A percentile compares a stretch with the other conserved stretches of the same genome.
These are phyloP conservation scores for Brettanomyces anomalus DNA, from an alignment of 805 yeast genomes.

Conservation along the genomic window DNA sequence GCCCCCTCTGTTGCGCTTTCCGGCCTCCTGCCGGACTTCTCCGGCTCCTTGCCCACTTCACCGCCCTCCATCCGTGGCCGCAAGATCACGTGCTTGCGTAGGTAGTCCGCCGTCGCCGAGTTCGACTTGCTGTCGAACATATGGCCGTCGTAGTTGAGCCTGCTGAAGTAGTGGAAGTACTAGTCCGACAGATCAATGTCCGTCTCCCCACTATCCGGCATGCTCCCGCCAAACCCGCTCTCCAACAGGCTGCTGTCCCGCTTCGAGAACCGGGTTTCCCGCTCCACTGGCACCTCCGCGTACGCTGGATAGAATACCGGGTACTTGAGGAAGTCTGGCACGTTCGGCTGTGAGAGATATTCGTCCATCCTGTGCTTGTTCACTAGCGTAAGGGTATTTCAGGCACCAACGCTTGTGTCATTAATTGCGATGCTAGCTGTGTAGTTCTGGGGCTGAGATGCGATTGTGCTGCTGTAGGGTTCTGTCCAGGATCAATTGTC, in stretches of 20 bases:
- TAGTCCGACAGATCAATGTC: neutral
- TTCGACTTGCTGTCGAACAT: conserved; percentile 12
- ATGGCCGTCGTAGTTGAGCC: conserved; percentile 18
- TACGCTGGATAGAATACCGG: conserved; percentile 12
- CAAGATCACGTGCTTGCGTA: conserved; percentile 12
- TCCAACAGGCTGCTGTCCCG: neutral
- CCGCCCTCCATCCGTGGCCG: conserved; percentile 5
- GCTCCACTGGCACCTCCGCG: neutral
- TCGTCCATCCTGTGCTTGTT: conserved; percentile 11
- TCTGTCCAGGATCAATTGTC: no score
- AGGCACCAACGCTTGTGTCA: no score
- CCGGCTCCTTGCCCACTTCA: no score
- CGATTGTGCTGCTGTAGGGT: no score
- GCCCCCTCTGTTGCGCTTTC: no score
- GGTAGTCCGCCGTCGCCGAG: conserved; percentile 16
- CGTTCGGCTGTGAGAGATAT: conserved; percentile 13
- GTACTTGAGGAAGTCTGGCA: conserved; percentile 16
- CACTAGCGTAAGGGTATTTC: no score
- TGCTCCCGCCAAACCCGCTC: neutral
- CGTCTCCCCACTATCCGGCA: neutral
- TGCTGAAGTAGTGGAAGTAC: conserved; percentile 17
- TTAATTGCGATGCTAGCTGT: no score
- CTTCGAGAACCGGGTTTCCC: neutral
- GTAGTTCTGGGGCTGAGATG: no score
- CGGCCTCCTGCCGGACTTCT: neutral